phyloP scores from a whole-genome alignment of 2,329 filamentous ascomycete genomes.

The Thielaviopsis cerberus region DNA sequence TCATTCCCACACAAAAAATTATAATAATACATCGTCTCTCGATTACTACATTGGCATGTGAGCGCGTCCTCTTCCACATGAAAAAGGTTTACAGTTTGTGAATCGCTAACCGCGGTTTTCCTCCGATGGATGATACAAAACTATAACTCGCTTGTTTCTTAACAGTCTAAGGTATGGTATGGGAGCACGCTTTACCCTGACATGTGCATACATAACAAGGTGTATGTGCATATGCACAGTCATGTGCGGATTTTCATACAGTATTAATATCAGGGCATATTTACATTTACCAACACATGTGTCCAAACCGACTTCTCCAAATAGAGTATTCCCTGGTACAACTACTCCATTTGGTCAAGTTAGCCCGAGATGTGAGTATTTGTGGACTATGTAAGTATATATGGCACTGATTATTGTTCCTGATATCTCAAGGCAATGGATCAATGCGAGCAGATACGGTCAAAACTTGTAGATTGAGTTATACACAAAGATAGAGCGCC shows the following conservation, averaged over 20 bases:
- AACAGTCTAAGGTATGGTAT: background rate
- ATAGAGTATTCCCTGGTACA: background rate
- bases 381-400: too few relatives aligned
- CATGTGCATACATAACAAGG: background rate
- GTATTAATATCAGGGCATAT: background rate
- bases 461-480: too few relatives aligned
- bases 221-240: background rate
- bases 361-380: background rate
- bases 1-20: too few relatives aligned
- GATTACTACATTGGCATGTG: too few relatives aligned
- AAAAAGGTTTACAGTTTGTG: too few relatives aligned
- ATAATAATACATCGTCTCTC: too few relatives aligned
- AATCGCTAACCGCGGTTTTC: too few relatives aligned
- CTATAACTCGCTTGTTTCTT: background rate
- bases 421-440: too few relatives aligned
- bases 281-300: background rate
- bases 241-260: background rate
- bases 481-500: background rate
- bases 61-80: too few relatives aligned
- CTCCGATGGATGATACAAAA: too few relatives aligned
- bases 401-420: too few relatives aligned
- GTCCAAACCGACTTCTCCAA: background rate
- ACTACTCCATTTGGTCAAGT: background rate
- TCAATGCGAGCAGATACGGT: too few relatives aligned
- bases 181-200: background rate